A percentile compares a stretch with the other conserved stretches of the same genome.
phyloP scores from a whole-genome alignment of 192 early-diverging fungal species.

The Jimgerdemannia flammicorona region DNA sequence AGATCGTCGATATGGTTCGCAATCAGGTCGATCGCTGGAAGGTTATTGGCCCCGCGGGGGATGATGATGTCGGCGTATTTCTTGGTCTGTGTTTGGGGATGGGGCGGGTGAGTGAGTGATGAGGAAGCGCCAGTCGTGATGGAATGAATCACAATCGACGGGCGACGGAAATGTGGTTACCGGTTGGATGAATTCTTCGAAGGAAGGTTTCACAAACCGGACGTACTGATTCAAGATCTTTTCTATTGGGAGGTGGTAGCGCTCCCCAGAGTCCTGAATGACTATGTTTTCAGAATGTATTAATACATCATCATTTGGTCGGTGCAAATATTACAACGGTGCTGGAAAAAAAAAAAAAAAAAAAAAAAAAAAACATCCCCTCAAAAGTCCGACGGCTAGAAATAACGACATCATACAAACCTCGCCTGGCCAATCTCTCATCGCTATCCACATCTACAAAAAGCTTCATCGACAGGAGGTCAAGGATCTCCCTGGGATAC shows the following conservation, averaged over 20 bases:
- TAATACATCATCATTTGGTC: background rate
- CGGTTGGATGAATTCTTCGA: constrained; percentile 85
- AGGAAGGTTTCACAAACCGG: constrained; percentile 76
- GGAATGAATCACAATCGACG: no score
- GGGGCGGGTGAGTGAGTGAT: background rate
- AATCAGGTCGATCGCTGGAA: constrained; percentile 61
- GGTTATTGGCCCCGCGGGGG: constrained; percentile 60
- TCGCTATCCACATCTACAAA: constrained; percentile 88
- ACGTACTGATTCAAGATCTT: constrained; percentile 66
- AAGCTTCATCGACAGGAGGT: constrained; percentile 71
- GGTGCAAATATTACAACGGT: background rate
- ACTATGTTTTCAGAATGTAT: constrained; percentile 17
- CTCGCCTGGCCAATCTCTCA: constrained; percentile 55
- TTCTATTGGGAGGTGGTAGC: constrained; percentile 35
- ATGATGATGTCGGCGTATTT: constrained; percentile 76
- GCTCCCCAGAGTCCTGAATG: constrained; percentile 16
- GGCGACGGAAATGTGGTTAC: constrained; percentile 25
- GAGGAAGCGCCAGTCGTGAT: background rate
- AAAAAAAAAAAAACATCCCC: background rate
- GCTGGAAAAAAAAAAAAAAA: background rate
- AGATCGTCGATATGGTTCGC: constrained; percentile 33
- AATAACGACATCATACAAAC: constrained; percentile 13
- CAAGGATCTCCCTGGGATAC: constrained; percentile 64
- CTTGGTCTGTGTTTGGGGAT: constrained; percentile 55
- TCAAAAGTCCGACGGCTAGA: no score